Percentiles rank a stretch among this genome's conserved stretches.
These are phyloP conservation scores for Cichorium intybus DNA, from an alignment of 140 eudicot genomes.

Conservation along the genomic window DNA sequence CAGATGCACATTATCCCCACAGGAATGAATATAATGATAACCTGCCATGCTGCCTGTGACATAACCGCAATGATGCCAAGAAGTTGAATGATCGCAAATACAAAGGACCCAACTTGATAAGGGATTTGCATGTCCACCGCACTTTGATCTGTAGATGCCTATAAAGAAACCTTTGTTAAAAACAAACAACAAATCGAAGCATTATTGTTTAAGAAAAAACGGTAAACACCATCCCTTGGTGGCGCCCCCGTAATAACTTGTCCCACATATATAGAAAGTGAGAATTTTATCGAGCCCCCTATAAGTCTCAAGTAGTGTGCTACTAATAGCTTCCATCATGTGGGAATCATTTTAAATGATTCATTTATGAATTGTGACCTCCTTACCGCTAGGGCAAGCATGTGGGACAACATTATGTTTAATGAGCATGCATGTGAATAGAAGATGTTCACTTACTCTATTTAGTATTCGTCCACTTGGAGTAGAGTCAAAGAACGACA, in stretches of 20 bases:
- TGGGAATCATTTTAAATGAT: too few species aligned
- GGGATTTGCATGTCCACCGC: slow-evolving; percentile 73
- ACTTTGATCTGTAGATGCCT: slow-evolving; percentile 95
- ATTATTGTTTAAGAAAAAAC: background rate
- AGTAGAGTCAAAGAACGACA: slow-evolving; percentile 98
- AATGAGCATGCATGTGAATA: too few species aligned
- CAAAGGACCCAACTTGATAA: slow-evolving; percentile 45
- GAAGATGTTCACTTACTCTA: slow-evolving; percentile 51
- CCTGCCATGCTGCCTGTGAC: slow-evolving; percentile 85
- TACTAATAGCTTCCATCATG: too few species aligned
- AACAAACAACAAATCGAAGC: background rate
- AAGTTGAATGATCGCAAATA: slow-evolving; percentile 69
- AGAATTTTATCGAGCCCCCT: too few species aligned
- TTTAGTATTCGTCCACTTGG: slow-evolving; percentile 88
- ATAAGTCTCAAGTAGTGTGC: too few species aligned
- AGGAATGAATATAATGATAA: slow-evolving; percentile 64
- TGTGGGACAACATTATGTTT: too few species aligned
- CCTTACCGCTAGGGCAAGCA: too few species aligned
- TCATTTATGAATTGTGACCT: too few species aligned
- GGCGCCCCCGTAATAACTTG: too few species aligned
- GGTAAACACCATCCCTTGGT: background rate
- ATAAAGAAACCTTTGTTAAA: background rate
- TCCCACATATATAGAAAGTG: too few species aligned
- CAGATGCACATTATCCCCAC: slow-evolving; percentile 58
- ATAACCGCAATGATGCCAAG: slow-evolving; percentile 66